Evolutionary conservation across 139 green algal species (phyloP), one percentile per base, ranked within the genome.

Genomic region (Micractinium sp.): DNA sequence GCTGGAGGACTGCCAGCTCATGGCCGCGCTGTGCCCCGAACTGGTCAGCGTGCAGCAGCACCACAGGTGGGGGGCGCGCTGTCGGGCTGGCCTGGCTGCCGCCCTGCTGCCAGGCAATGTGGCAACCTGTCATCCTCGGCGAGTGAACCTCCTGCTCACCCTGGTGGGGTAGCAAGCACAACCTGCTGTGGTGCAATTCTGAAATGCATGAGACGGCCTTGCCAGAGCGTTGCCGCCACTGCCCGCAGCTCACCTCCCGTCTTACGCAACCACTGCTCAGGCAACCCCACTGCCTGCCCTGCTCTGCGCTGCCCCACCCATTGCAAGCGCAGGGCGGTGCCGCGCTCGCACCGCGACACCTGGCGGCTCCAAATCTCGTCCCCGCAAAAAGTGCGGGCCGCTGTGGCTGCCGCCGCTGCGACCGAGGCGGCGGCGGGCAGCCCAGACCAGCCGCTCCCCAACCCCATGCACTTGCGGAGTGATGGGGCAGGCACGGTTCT

Each of bases 11-110:
- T 31, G 95, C 67, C 38, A 89, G 36, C 76, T 91, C 66, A 92
- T 95, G 80, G 88, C 93, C 0, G 87, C 83, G 12, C 73, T 96
- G 53, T 92, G 84, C 29, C 93, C 92, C 0, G 80, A 88, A 47
- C 87, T 95, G 31, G 85, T 95, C 15, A 38, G 82, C 41, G 35
- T 95, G n/a, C 75, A 80, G 29, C 47, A 89, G 83, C 81, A 91
- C 41, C 63, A 83, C 63, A 88, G 89, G 89, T 81, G 82, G 29
- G 33, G 31, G 47, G 47, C 47, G 7, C 47, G 5, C 47, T 56
- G n/a, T n/a, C n/a, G n/a, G 47, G 47, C 47, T 56, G 47, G 47
- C 5, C 47, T 56, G 47, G 5, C 47, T 56, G 63, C 63, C 2
- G 22, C 16, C 20, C 63, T 31, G 63, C 63, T 31, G 63, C 63